These are phyloP conservation scores for Astragalus glycyphyllos DNA, from an alignment of 306 rosid genomes.

Conservation along the genomic window DNA sequence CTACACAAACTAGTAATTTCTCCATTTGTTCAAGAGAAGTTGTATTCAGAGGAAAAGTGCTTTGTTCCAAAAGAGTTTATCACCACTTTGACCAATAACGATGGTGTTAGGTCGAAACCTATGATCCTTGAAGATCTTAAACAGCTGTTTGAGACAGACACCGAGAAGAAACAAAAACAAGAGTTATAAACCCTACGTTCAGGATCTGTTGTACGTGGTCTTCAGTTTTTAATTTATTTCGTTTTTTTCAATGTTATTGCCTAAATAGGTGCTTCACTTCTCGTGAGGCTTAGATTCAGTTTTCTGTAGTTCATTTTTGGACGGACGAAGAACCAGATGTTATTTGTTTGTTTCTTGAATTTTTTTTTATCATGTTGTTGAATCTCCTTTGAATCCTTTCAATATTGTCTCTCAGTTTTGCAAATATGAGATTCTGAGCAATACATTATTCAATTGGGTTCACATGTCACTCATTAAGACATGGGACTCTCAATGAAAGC, in stretches of 20 bases:
- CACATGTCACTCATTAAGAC: too few species aligned
- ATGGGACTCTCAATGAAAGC: too few species aligned
- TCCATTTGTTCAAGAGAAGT: conserved; percentile 69
- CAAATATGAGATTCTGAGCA: too few species aligned
- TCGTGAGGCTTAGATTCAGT: conserved; percentile 20
- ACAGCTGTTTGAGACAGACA: conserved; percentile 40
- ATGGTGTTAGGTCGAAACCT: conserved; percentile 46
- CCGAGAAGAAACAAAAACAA: conserved; percentile 26
- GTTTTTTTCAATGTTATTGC: background rate
- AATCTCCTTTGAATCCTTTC: too few species aligned
- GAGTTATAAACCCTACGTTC: background rate
- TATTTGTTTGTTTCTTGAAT: background rate
- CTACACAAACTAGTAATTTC: conserved; percentile 50
- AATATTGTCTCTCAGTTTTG: too few species aligned
- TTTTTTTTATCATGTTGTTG: background rate
- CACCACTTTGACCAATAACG: conserved; percentile 44
- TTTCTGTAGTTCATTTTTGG: conserved; percentile 32
- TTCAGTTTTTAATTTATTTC: background rate
- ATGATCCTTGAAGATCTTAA: conserved; percentile 49
- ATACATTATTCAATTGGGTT: too few species aligned
- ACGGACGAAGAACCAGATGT: background rate
- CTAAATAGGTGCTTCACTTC: conserved; percentile 1
- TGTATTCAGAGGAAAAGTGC: conserved; percentile 71
- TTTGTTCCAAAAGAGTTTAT: conserved; percentile 59
- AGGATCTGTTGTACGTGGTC: conserved; percentile 16